Evolutionary conservation across 306 rosid species (phyloP).

Genomic region (Datisca glomerata): DNA sequence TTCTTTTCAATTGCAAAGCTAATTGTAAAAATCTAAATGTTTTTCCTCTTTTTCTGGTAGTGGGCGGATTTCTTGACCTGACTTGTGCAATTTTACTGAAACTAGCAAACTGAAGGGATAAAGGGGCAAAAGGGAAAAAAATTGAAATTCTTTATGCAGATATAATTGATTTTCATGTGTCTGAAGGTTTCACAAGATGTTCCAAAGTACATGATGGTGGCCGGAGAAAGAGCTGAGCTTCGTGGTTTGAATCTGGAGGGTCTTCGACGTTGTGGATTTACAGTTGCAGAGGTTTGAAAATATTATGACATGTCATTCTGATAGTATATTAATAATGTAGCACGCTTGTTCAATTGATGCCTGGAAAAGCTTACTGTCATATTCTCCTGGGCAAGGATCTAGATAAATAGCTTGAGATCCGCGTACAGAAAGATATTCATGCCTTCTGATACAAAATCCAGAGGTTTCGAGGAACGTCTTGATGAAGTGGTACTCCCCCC

Average conservation of each 20-base stretch:
- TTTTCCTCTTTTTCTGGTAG: no score
- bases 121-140: no score
- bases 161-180: constrained; percentile 3
- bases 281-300: constrained; percentile 40
- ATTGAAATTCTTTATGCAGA: constrained; percentile 13
- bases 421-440: constrained; percentile 79
- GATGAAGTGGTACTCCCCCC: constrained; percentile 52
- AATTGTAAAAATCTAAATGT: no score
- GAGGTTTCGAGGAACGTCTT: constrained; percentile 64
- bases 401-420: constrained; percentile 57
- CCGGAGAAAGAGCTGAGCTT: constrained; percentile 77
- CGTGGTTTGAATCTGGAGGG: constrained; percentile 85
- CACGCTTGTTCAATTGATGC: neutral
- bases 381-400: constrained; percentile 19
- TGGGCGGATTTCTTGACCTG: no score
- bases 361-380: constrained; percentile 13
- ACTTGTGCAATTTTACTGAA: no score
- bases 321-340: constrained; percentile 3
- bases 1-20: no score
- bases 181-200: constrained; percentile 78
- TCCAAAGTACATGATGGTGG: constrained; percentile 79
- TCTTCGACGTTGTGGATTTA: constrained; percentile 66
- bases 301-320: constrained; percentile 6
- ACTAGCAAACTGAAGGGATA: no score
- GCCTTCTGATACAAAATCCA: constrained; percentile 31